phyloP scores from a whole-genome alignment of 2,329 filamentous ascomycete genomes.

The Diatrype stigma region DNA sequence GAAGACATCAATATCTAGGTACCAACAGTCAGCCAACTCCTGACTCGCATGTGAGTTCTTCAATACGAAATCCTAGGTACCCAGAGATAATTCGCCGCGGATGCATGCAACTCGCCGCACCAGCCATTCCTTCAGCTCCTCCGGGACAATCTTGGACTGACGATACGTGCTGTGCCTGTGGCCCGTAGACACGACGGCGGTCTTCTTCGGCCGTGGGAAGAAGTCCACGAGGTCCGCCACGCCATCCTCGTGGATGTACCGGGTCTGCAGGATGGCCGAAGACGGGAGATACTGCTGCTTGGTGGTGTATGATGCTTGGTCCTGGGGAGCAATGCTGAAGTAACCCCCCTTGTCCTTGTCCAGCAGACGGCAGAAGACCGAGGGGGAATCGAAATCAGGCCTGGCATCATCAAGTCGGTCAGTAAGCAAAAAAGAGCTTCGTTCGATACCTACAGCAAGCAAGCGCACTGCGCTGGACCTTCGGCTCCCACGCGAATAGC shows the following conservation, averaged over 20 bases:
- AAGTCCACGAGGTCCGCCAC: slow-evolving; percentile 72
- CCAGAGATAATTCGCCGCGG: slow-evolving; percentile 59
- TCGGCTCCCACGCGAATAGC: too few relatives aligned
- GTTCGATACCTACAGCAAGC: too few relatives aligned
- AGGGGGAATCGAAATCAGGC: slow-evolving; percentile 76
- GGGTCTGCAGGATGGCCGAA: slow-evolving; percentile 70
- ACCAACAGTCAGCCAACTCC: not conserved
- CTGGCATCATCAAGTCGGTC: slow-evolving; percentile 29
- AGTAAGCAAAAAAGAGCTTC: too few relatives aligned
- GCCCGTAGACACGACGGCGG: slow-evolving; percentile 44
- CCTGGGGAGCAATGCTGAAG: slow-evolving; percentile 61
- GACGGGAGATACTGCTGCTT: slow-evolving; percentile 76
- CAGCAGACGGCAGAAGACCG: slow-evolving; percentile 68
- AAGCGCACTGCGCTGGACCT: too few relatives aligned
- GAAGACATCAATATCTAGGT: slow-evolving; percentile 62
- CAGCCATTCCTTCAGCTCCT: slow-evolving; percentile 66
- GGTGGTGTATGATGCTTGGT: slow-evolving; percentile 54
- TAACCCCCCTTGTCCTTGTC: slow-evolving; percentile 72
- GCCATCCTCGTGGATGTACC: slow-evolving; percentile 73
- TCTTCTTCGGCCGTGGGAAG: slow-evolving; percentile 65
- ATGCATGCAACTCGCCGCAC: slow-evolving; percentile 70
- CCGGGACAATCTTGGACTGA: slow-evolving; percentile 49
- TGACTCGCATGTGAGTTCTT: slow-evolving; percentile 3
- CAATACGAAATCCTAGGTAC: slow-evolving; percentile 27
- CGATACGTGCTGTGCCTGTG: slow-evolving; percentile 48